Evolutionary conservation across 1,284 basidiomycete species (phyloP).

Genomic region (Cerioporus squamosus): DNA sequence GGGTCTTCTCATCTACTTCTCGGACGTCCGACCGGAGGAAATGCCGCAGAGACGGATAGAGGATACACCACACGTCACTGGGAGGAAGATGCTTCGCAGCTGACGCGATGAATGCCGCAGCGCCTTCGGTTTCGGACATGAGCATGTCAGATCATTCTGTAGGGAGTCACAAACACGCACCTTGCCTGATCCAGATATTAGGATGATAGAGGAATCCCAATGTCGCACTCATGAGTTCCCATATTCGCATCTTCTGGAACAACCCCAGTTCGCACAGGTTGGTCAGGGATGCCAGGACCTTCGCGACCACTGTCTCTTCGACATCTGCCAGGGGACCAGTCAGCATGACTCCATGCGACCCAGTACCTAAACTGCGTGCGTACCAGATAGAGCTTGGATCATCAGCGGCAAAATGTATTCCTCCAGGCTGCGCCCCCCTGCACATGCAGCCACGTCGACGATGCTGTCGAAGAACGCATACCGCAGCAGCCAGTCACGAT

Average conservation of each 20-base stretch:
- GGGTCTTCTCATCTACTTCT: slow-evolving; percentile 72
- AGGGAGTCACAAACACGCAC: slow-evolving; percentile 39
- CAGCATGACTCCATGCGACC: background rate
- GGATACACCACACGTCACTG: slow-evolving; percentile 95
- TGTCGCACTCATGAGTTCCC: slow-evolving; percentile 90
- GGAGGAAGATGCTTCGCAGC: slow-evolving; percentile 78
- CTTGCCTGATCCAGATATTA: slow-evolving; percentile 95
- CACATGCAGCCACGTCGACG: slow-evolving; percentile 92
- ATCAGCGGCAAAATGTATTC: slow-evolving; percentile 93
- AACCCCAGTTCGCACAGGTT: slow-evolving; percentile 86
- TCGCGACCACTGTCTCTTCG: slow-evolving; percentile 92
- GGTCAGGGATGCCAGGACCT: slow-evolving; percentile 85
- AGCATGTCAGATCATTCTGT: background rate
- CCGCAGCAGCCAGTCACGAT: slow-evolving; percentile 90
- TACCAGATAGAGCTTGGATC: slow-evolving; percentile 91
- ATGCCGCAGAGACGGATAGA: slow-evolving; percentile 90
- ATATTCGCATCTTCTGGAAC: slow-evolving; percentile 90
- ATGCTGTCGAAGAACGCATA: slow-evolving; percentile 96
- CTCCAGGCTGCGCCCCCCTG: slow-evolving; percentile 84
- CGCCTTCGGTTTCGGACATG: slow-evolving; percentile 50
- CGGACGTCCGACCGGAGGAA: slow-evolving; percentile 88
- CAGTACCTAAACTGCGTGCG: slow-evolving; percentile 26
- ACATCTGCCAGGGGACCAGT: slow-evolving; percentile 75
- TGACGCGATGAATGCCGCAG: slow-evolving; percentile 86
- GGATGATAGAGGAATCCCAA: slow-evolving; percentile 95